A percentile compares a stretch with the other conserved stretches of the same genome.
Conservation (phyloP, 768 basidiomycete species). For the Omphalotus guepiniiformis region DNA sequence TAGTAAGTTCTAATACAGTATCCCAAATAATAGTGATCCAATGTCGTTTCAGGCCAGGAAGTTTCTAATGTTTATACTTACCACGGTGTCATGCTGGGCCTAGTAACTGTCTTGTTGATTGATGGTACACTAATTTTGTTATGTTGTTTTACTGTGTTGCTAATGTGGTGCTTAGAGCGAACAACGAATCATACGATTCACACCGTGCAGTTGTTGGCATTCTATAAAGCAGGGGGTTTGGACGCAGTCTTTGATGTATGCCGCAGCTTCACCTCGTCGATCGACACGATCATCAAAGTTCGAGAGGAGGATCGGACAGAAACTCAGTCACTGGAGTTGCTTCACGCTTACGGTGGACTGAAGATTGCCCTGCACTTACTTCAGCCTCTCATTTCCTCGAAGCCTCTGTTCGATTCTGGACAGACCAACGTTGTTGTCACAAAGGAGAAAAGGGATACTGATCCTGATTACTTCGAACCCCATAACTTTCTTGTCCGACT, state of each 20-base stretch:
- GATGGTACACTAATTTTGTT: slow-evolving; percentile 34
- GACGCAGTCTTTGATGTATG: slow-evolving; percentile 61
- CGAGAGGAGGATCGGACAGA: slow-evolving; percentile 56
- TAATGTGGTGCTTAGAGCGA: slow-evolving; percentile 50
- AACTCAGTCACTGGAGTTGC: slow-evolving; percentile 55
- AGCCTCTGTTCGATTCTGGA: slow-evolving; percentile 77
- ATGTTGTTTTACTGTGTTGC: slow-evolving; percentile 4
- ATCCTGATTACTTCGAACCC: slow-evolving; percentile 78
- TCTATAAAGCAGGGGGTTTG: slow-evolving; percentile 70
- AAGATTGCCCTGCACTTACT: slow-evolving; percentile 80
- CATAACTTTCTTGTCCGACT: slow-evolving; percentile 84
- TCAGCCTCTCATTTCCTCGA: slow-evolving; percentile 70
- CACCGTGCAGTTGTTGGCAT: slow-evolving; percentile 74
- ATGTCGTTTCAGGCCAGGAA: slow-evolving; percentile 14
- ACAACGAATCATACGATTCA: slow-evolving; percentile 70
- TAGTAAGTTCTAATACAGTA: slow-evolving; percentile 36
- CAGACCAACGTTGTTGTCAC: slow-evolving; percentile 73
- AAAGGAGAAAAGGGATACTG: slow-evolving; percentile 75
- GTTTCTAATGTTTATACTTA: slow-evolving; percentile 38
- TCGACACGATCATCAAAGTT: slow-evolving; percentile 47
- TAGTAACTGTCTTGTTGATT: slow-evolving; percentile 41
- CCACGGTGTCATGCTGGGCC: slow-evolving; percentile 42
- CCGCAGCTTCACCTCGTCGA: slow-evolving; percentile 47
- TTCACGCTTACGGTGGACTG: slow-evolving; percentile 74
- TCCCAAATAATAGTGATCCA: neutral